Evolutionary conservation across 495 filamentous ascomycete genomes (phyloP).

Genomic region (Elaphomyces granulatus): DNA sequence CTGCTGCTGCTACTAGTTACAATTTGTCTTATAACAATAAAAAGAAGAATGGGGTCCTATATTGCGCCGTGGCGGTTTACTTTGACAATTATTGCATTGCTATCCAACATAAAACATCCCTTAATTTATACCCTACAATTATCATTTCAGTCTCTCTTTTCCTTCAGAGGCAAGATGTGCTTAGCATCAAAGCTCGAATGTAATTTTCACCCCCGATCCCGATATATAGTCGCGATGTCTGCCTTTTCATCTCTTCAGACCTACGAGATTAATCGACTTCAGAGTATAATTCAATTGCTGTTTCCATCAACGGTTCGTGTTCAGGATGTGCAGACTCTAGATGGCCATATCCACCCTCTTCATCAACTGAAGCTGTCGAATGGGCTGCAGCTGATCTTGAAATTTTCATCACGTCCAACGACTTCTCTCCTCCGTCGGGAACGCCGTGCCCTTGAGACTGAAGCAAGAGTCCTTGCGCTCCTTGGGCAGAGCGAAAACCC

Average conservation of each 20-base stretch:
- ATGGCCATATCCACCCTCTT: slow-evolving; percentile 37
- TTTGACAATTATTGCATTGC: no score
- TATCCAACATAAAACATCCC: no score
- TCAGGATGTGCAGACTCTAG: slow-evolving; percentile 29
- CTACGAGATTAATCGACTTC: slow-evolving; percentile 13
- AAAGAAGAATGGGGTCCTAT: no score
- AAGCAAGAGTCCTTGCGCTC: slow-evolving; percentile 38
- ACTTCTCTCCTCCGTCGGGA: slow-evolving; percentile 45
- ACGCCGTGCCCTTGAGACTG: slow-evolving; percentile 37
- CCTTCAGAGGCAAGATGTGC: no score
- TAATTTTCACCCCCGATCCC: no score
- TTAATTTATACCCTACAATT: no score
- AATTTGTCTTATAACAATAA: no score
- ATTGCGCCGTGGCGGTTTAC: no score
- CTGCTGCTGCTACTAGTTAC: no score
- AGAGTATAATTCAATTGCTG: slow-evolving; percentile 26
- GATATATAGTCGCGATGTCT: slow-evolving; percentile 1
- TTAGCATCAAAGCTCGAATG: no score
- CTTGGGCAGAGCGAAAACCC: slow-evolving; percentile 30
- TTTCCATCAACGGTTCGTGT: slow-evolving; percentile 28
- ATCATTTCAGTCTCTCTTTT: no score
- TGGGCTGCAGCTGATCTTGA: slow-evolving; percentile 36
- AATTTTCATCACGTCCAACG: slow-evolving; percentile 35
- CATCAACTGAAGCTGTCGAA: slow-evolving; percentile 41
- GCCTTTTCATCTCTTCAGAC: background rate